Conservation (phyloP, 139 green algal species). For the Ettlia oleoabundans region DNA sequence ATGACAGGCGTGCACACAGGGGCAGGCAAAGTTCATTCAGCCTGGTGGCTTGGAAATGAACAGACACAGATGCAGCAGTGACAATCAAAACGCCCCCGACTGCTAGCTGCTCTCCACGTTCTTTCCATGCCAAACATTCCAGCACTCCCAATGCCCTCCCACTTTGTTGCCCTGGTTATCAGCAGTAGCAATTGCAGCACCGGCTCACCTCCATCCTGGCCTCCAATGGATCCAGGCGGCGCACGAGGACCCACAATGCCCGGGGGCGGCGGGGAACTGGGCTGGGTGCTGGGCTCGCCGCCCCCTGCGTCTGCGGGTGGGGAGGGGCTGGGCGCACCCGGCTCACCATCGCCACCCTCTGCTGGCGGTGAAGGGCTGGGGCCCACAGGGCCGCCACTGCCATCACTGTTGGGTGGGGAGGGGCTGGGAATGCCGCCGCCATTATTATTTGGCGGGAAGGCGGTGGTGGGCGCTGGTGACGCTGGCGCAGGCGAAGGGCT, state of each 20-base stretch:
- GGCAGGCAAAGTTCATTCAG: not conserved
- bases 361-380: not conserved
- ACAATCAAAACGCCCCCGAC: not conserved
- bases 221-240: not conserved
- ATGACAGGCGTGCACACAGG: not conserved
- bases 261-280: not conserved
- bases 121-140: not conserved
- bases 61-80: too few relatives aligned
- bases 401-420: not conserved
- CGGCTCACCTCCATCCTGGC: constrained; percentile 6
- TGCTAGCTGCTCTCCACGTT: too few relatives aligned
- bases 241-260: not conserved
- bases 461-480: too few relatives aligned
- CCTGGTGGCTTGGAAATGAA: not conserved
- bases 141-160: not conserved
- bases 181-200: not conserved
- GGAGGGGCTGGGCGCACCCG: not conserved
- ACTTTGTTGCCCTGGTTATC: not conserved
- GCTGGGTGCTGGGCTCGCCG: not conserved
- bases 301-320: not conserved
- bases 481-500: too few relatives aligned
- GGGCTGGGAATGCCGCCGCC: not conserved
- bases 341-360: not conserved
- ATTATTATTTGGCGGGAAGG: too few relatives aligned
- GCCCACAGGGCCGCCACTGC: not conserved